phyloP scores from a whole-genome alignment of 2,329 filamentous ascomycete species.

The Trichoderma pleuroti region DNA sequence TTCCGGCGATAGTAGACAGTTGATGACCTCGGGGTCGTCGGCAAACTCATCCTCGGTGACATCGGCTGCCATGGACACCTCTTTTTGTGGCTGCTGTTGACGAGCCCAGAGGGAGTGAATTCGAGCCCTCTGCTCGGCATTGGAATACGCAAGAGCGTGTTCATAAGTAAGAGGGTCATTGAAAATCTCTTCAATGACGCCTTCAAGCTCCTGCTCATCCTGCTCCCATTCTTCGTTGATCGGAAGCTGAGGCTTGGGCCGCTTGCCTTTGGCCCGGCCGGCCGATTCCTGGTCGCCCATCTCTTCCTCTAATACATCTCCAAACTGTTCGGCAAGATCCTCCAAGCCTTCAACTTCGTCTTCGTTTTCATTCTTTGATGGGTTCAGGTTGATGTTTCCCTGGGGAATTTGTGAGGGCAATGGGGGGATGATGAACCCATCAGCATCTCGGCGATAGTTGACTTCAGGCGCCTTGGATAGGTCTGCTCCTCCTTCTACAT shows the following conservation, averaged over 20 bases:
- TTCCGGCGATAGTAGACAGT: constrained; percentile 68
- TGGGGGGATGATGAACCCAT: constrained; percentile 65
- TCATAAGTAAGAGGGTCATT: constrained; percentile 56
- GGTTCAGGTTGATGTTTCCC: constrained; percentile 29
- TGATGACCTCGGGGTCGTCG: constrained; percentile 80
- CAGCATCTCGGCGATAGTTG: constrained; percentile 54
- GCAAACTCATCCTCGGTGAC: constrained; percentile 81
- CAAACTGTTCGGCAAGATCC: constrained; percentile 44
- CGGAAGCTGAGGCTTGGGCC: constrained; percentile 44
- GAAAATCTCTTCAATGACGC: constrained; percentile 68
- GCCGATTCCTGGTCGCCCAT: constrained; percentile 22
- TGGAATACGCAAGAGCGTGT: constrained; percentile 56
- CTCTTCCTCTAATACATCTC: constrained; percentile 37
- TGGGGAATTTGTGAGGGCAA: constrained; percentile 40
- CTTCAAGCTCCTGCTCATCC: constrained; percentile 63
- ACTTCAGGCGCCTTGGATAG: constrained; percentile 33
- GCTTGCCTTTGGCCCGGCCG: constrained; percentile 25
- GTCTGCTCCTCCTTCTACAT: constrained; percentile 34
- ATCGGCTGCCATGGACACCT: constrained; percentile 57
- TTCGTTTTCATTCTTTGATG: constrained; percentile 19
- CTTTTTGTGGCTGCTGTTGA: constrained; percentile 44
- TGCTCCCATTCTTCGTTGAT: constrained; percentile 61
- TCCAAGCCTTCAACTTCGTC: constrained; percentile 35
- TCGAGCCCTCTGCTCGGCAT: constrained; percentile 52
- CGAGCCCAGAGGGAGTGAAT: constrained; percentile 52